Conservation (phyloP, 495 filamentous ascomycete species). For the Glonium stellatum region DNA sequence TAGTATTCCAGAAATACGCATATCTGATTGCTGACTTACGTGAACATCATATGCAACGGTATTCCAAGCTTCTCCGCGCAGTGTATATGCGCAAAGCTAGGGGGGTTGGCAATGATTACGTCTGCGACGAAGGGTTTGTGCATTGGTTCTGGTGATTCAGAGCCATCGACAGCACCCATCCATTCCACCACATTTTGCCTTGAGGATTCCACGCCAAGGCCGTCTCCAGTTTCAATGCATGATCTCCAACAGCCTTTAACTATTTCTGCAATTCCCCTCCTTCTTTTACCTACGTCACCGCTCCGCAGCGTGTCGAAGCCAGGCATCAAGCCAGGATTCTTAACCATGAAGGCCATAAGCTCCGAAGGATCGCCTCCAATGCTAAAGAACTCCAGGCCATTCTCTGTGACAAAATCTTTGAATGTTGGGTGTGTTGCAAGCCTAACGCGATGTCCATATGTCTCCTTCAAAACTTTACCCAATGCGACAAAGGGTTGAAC, state of each 20-base stretch:
- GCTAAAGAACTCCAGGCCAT: slow-evolving; percentile 55
- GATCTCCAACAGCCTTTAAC: slow-evolving; percentile 58
- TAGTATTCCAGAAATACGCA: not conserved
- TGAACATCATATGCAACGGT: slow-evolving; percentile 61
- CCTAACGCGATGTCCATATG: slow-evolving; percentile 47
- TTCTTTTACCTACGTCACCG: slow-evolving; percentile 37
- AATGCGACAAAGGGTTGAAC: slow-evolving; percentile 50
- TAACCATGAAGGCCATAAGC: slow-evolving; percentile 54
- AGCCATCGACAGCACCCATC: slow-evolving; percentile 23
- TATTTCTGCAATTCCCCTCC: slow-evolving; percentile 49
- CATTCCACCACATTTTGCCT: slow-evolving; percentile 24
- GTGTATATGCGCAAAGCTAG: slow-evolving; percentile 60
- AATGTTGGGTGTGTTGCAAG: slow-evolving; percentile 59
- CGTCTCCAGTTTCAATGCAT: slow-evolving; percentile 49
- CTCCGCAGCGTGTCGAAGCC: slow-evolving; percentile 37
- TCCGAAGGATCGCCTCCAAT: slow-evolving; percentile 58
- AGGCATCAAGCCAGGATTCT: slow-evolving; percentile 42
- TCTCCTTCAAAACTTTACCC: slow-evolving; percentile 44
- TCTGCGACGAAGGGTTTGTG: slow-evolving; percentile 56
- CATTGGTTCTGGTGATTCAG: slow-evolving; percentile 9
- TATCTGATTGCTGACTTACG: slow-evolving; percentile 27
- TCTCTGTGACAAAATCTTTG: slow-evolving; percentile 48
- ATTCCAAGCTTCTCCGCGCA: slow-evolving; percentile 55
- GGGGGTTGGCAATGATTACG: slow-evolving; percentile 62
- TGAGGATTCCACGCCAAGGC: slow-evolving; percentile 26